Evolutionary conservation across 2,329 filamentous ascomycete genomes (phyloP), one percentile per base, ranked within the genome.

Genomic region (Ophiostoma himal-ulmi): DNA sequence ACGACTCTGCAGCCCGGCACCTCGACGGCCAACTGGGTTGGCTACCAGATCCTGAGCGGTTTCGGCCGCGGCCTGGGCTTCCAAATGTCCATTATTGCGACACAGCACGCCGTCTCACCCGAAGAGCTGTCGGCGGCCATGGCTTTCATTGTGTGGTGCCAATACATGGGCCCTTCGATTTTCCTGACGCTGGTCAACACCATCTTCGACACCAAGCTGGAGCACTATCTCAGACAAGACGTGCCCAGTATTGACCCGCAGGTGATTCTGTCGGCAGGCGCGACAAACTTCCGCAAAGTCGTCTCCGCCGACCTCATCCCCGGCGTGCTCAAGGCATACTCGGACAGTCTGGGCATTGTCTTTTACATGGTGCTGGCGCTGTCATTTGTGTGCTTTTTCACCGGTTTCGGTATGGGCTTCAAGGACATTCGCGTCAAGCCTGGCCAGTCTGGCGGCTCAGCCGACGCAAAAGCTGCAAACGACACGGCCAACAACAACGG

Each of bases 161-260:
- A 86, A 68, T 80, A 80, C 3, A 78, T 87, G 0, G 84, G 84
- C 17, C 83, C 83, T 2, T 81, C 85, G 1, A 76, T 87, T 64
- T 80, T 82, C 60, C 80, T 86, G 41, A 79, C 80, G 0, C 79
- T 86, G 34, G 83, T 82, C 1, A 82, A 86, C 74, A 83, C 83
- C 69, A 80, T 86, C 65, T 86, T 88, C 74, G 79, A 80, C 52
- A 84, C 84, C 69, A 81, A 78, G 1, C 72, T 75, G 6, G 60
- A 41, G 3, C 22, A 60, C 6, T 20, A 69, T n/a, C 57, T 75
- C 5, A 22, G 26, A 14, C 34, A 22, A 1, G 54, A 69, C 13
- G 73, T 69, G 14, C 68, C 73, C 17, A n/a, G 37, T 11, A 37
- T 66, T 54, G 30, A 72, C 54, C 26, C 72, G 26, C 54, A 39